Percentiles rank a stretch among this genome's conserved stretches.
phyloP scores from a whole-genome alignment of 352 stramenopile species.

The Thalassiosira hispida region DNA sequence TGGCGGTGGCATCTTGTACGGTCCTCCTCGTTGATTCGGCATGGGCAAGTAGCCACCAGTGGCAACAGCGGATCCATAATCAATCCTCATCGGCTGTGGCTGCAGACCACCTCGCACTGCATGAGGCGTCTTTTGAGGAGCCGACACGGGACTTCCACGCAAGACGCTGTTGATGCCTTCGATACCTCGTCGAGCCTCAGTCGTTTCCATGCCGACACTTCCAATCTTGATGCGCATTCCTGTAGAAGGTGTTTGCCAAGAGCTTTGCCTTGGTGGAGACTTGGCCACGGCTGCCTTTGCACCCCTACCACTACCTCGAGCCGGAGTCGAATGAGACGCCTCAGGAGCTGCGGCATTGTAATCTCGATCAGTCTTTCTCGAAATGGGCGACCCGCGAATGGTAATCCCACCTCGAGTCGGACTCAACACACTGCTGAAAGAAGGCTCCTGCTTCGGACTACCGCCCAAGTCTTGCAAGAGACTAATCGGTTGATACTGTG shows the following conservation, averaged over 20 bases:
- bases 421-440: conserved; percentile 23
- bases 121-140: conserved; percentile 10
- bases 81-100: conserved; percentile 6
- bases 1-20: conserved; percentile 2
- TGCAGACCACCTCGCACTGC: conserved; percentile 17
- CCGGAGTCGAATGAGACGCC: not conserved
- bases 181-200: conserved; percentile 53
- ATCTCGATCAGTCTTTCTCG: conserved; percentile 19
- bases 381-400: conserved; percentile 51
- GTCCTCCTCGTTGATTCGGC: conserved; percentile 5
- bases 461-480: not conserved
- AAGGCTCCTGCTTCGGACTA: not conserved
- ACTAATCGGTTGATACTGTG: conserved; percentile 1
- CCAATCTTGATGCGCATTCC: conserved; percentile 53
- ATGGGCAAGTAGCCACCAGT: conserved; percentile 7
- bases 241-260: conserved; percentile 29
- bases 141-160: conserved; percentile 44
- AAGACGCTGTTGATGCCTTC: conserved; percentile 77
- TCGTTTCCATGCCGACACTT: conserved; percentile 27
- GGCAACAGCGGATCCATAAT: conserved; percentile 3
- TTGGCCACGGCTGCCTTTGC: not conserved
- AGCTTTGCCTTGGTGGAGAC: not conserved
- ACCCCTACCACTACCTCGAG: not conserved
- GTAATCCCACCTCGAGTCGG: conserved; percentile 35
- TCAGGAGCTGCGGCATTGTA: not conserved